A percentile compares a stretch with the other conserved stretches of the same genome.
Conservation (phyloP, 2,329 filamentous ascomycete genomes). For the Cadophora luteo-olivacea region DNA sequence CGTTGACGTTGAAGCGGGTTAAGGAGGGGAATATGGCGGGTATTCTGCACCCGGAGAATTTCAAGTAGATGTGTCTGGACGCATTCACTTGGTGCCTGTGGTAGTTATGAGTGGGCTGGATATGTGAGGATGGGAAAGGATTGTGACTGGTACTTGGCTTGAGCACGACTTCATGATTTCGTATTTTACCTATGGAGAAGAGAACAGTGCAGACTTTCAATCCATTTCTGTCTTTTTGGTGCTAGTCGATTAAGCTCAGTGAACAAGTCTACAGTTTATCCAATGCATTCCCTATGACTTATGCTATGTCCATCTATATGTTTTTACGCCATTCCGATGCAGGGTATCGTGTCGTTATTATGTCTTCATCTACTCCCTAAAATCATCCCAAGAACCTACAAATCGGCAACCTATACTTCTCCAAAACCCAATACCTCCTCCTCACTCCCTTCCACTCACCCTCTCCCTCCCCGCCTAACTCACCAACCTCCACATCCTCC, state of each 20-base stretch:
- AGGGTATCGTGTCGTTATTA: conserved; percentile 25
- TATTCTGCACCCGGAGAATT: conserved; percentile 70
- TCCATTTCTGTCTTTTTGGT: neutral
- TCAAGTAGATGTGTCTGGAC: conserved; percentile 46
- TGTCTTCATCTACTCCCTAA: neutral
- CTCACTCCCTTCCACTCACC: conserved; percentile 89
- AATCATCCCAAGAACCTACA: conserved; percentile 68
- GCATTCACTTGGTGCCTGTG: neutral
- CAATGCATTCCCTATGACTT: too few relatives aligned
- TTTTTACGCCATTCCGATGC: conserved; percentile 22
- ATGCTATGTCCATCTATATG: neutral
- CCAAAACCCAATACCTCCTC: conserved; percentile 87
- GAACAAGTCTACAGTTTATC: too few relatives aligned
- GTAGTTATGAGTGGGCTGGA: neutral
- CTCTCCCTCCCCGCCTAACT: conserved; percentile 66
- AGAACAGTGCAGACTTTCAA: neutral
- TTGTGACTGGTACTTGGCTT: neutral
- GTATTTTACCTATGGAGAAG: neutral
- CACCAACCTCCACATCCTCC: conserved; percentile 77
- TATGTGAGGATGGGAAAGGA: neutral
- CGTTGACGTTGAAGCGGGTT: conserved; percentile 69
- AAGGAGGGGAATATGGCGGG: conserved; percentile 67
- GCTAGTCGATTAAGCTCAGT: too few relatives aligned
- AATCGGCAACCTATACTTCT: conserved; percentile 76
- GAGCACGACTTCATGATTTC: conserved; percentile 4